Evolutionary conservation across 2,329 filamentous ascomycete species (phyloP).

Genomic region (Raffaelea deltoideospora): DNA sequence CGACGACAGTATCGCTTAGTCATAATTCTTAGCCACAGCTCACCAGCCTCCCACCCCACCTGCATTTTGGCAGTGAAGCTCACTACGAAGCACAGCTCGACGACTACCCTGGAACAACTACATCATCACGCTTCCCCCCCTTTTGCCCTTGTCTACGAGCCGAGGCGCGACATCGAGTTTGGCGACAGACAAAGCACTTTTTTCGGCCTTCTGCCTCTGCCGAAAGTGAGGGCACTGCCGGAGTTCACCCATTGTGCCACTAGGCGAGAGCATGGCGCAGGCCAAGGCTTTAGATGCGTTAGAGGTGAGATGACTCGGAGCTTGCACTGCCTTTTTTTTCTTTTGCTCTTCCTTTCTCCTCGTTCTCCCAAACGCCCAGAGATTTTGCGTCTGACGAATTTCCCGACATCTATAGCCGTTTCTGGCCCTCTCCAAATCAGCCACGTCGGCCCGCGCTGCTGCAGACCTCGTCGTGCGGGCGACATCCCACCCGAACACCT

Average conservation of each 20-base stretch:
- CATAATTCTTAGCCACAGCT: neutral
- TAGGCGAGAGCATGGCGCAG: slow-evolving; percentile 72
- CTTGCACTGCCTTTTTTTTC: neutral
- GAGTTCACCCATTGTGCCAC: too few relatives aligned
- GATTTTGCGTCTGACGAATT: neutral
- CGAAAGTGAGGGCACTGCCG: too few relatives aligned
- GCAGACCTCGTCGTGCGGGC: slow-evolving; percentile 77
- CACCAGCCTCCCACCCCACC: neutral
- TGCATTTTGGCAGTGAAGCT: too few relatives aligned
- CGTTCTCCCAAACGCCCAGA: too few relatives aligned
- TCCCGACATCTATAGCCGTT: slow-evolving; percentile 49
- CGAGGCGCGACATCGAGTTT: too few relatives aligned
- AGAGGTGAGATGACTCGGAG: slow-evolving; percentile 30
- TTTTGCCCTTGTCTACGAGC: too few relatives aligned
- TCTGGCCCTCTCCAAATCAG: slow-evolving; percentile 73
- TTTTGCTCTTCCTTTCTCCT: neutral
- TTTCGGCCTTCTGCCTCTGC: too few relatives aligned
- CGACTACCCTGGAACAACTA: too few relatives aligned
- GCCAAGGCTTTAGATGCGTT: slow-evolving; percentile 49
- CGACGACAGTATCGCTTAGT: too few relatives aligned
- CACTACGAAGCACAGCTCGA: too few relatives aligned
- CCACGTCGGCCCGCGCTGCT: slow-evolving; percentile 67
- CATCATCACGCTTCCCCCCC: too few relatives aligned
- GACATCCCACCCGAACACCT: slow-evolving; percentile 80
- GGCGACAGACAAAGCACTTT: too few relatives aligned